Base-by-base conservation (phyloP, 331 rosid species). In the Rosa hybrid region DNA sequence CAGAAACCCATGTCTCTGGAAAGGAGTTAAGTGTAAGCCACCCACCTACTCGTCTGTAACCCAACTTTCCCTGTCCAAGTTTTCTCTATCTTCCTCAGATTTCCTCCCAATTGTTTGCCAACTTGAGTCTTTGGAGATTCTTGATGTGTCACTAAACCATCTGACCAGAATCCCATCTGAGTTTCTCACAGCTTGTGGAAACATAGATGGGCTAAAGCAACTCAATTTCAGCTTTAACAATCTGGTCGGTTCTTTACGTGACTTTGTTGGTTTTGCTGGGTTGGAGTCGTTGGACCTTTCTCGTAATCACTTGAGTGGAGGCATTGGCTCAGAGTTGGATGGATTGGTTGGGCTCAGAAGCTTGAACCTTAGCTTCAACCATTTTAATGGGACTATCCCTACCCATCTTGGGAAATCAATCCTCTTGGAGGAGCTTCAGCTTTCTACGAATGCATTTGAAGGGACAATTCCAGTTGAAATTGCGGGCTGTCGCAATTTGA, bases 251-350 rank as follows among this genome's bases (percentile, higher is more conserved):
- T 0, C 9, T 79, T 84, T 95, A 72, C 98, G 97, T 20, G 21
- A 48, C 41, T 90, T 91, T 84, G 78, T 0, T 44, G 94, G 99
- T 68, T 95, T 90, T 84, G 21, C 16, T 14, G 86, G 48, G 38
- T 82, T 95, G 90, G 88, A 90, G 74, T 5, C 56, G 41, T 80
- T 93, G 72, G 98, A 95, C 82, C 82, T 95, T 77, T 85, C 98
- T 85, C 81, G 30, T 78, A 93, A 93, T 86, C 0, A 0, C 0
- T 70, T 93, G 34, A 1, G 0, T 39, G 97, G 91, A 41, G 75
- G 0, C 39, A 74, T 93, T 74, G 48, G 1, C 71, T 67, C 45
- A 6, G 46, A 88, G 88, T 85, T 96, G 51, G 84, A 86, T 77
- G 88, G 64, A 49, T 74, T 94, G 87, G 81, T 27, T 56, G 38